Base-by-base conservation (phyloP, 108 stramenopile species). In the Aurantiochytrium sp. region DNA sequence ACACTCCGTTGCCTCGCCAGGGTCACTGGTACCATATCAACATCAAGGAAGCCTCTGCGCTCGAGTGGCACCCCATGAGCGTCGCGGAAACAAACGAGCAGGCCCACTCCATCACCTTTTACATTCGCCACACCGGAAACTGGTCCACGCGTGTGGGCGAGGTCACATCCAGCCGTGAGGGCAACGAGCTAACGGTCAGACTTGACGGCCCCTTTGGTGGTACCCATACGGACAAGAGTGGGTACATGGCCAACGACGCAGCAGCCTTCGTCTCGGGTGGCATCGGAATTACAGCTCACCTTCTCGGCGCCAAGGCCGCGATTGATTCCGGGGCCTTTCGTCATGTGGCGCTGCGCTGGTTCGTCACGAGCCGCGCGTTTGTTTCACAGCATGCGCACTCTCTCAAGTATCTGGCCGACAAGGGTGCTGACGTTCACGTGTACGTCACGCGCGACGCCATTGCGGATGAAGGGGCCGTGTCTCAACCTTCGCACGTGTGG, bases 11-110 rank as follows among this genome's bases (percentile, higher is more conserved):
- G 19, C 73, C 49, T 10, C 49, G 73, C 10, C 51, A 83, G 23
- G 73, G 73, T 83, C 49, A 83, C 21, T 83, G 73, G 73, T 53
- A 25, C 23, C 51, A 83, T 44, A 53, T 83, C 0, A 83, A 83
- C 73, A 53, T 83, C n/a, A 47, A 47, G 49, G 51, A 83, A n/a
- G 73, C 51, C 23, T 47, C 73, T 53, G 73, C 51, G n/a, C 51
- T 83, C 23, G 73, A 83, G 73, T 83, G 73, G 73, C 73, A 83
- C 51, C 73, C 73, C 10, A 83, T 83, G 44, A 83, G 73, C 51
- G 51, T 83, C 3, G 73, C 73, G 23, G 73, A 47, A n/a, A 25
- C n/a, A 16, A 53, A 53, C 28, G 73, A 83, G 28, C 43, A 83
- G 51, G 28, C 19, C 49, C 73, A 53, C 73, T 10, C 51, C n/a